Evolutionary conservation across 2,329 filamentous ascomycete genomes (phyloP).

Genomic region (Niveomyces coronatus): DNA sequence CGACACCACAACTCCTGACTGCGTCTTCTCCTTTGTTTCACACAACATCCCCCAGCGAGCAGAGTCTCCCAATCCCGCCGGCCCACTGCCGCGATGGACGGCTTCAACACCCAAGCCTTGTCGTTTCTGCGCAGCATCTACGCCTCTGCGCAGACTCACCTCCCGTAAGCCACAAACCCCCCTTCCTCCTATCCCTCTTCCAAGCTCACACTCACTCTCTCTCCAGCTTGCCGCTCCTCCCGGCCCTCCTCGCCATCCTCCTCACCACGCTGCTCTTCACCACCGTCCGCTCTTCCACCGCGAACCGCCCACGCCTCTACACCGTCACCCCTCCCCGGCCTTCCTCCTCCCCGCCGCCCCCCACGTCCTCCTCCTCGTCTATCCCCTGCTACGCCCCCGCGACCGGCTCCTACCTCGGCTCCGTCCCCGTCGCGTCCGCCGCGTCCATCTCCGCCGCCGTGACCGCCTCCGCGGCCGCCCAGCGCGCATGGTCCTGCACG

Average conservation of each 20-base stretch:
- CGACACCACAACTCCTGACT: background rate
- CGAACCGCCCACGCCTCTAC: slow-evolving; percentile 43
- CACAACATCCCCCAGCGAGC: too few species aligned
- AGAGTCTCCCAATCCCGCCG: background rate
- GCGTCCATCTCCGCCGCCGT: slow-evolving; percentile 73
- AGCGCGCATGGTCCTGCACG: slow-evolving; percentile 66
- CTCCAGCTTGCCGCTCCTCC: slow-evolving; percentile 18
- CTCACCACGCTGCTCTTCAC: slow-evolving; percentile 22
- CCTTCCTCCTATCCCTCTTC: background rate
- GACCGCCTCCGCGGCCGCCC: slow-evolving; percentile 61
- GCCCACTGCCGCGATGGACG: slow-evolving; percentile 2
- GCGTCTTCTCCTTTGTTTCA: background rate
- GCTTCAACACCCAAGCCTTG: slow-evolving; percentile 4
- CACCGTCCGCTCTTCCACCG: slow-evolving; percentile 18
- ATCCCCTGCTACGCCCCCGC: slow-evolving; percentile 86
- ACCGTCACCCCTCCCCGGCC: slow-evolving; percentile 48
- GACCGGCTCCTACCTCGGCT: slow-evolving; percentile 73
- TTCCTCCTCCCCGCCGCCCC: slow-evolving; percentile 46
- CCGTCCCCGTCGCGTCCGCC: slow-evolving; percentile 64
- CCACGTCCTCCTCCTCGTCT: slow-evolving; percentile 50
- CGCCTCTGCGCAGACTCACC: slow-evolving; percentile 5
- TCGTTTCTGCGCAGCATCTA: slow-evolving; percentile 4
- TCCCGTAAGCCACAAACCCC: slow-evolving; percentile 7
- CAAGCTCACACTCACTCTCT: background rate
- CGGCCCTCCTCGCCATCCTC: slow-evolving; percentile 21